Evolutionary conservation across 2,329 filamentous ascomycete genomes (phyloP).

Genomic region (Aspergillus sp.): DNA sequence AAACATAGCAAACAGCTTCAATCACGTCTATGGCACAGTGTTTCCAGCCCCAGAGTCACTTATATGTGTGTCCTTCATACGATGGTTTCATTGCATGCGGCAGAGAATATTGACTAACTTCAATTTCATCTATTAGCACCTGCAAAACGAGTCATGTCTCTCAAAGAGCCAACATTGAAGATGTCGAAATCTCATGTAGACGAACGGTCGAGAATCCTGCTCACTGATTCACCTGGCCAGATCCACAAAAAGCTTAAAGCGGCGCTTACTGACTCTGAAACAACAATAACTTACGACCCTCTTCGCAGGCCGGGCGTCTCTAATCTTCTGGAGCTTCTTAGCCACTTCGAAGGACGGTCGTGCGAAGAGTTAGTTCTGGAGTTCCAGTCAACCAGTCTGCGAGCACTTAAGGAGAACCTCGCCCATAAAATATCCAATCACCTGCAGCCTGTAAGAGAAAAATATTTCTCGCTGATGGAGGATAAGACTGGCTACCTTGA

Average conservation of each 20-base stretch:
- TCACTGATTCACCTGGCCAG: slow-evolving; percentile 68
- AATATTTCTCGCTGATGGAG: slow-evolving; percentile 32
- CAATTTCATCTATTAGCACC: slow-evolving; percentile 56
- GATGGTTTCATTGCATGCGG: not conserved
- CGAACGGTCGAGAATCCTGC: slow-evolving; percentile 73
- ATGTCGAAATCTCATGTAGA: slow-evolving; percentile 90
- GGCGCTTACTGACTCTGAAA: slow-evolving; percentile 74
- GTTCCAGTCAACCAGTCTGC: slow-evolving; percentile 51
- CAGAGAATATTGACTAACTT: slow-evolving; percentile 9
- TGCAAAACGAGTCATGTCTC: slow-evolving; percentile 84
- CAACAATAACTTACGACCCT: slow-evolving; percentile 72
- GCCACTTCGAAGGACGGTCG: slow-evolving; percentile 59
- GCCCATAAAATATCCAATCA: slow-evolving; percentile 46
- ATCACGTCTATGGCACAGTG: slow-evolving; percentile 66
- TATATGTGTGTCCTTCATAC: slow-evolving; percentile 57
- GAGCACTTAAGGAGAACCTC: slow-evolving; percentile 65
- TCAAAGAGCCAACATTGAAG: slow-evolving; percentile 74
- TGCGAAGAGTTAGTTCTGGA: slow-evolving; percentile 52
- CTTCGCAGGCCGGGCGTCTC: slow-evolving; percentile 73
- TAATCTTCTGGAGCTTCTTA: slow-evolving; percentile 81
- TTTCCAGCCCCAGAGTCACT: slow-evolving; percentile 70
- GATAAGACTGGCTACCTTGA: slow-evolving; percentile 33
- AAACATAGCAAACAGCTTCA: slow-evolving; percentile 84
- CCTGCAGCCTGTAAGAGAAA: slow-evolving; percentile 38
- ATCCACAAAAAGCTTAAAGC: slow-evolving; percentile 70